Percentiles rank a stretch among this genome's conserved stretches.
phyloP scores from a whole-genome alignment of 2,329 filamentous ascomycete species.

The Ciborinia camelliae region DNA sequence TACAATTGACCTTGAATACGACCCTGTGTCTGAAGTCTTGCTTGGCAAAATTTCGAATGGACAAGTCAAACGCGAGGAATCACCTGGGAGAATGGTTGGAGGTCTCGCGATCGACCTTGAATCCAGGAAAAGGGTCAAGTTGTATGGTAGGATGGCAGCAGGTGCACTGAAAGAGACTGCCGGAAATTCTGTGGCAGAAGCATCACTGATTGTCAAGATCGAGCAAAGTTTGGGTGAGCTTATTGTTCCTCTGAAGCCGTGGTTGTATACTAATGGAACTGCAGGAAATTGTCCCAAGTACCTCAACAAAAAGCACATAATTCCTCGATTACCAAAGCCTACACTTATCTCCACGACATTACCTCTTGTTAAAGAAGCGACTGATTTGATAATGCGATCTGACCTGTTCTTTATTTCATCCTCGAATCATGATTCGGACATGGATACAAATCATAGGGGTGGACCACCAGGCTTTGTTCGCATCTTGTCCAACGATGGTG shows the following conservation, averaged over 20 bases:
- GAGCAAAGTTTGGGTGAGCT: constrained; percentile 59
- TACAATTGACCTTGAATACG: constrained; percentile 55
- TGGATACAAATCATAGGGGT: constrained; percentile 83
- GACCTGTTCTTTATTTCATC: constrained; percentile 80
- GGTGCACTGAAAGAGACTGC: constrained; percentile 48
- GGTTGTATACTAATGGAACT: constrained; percentile 2
- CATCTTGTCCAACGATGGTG: constrained; percentile 54
- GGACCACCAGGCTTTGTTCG: constrained; percentile 72
- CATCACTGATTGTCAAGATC: constrained; percentile 62
- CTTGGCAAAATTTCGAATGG: constrained; percentile 48
- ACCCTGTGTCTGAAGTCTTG: constrained; percentile 67
- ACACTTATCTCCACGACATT: constrained; percentile 46
- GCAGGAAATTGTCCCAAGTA: constrained; percentile 83
- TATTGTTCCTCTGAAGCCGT: background rate
- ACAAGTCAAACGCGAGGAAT: constrained; percentile 36
- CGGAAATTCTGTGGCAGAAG: constrained; percentile 25
- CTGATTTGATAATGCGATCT: constrained; percentile 55
- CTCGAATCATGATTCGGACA: constrained; percentile 56
- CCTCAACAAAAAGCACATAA: constrained; percentile 68
- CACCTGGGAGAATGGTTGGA: constrained; percentile 51
- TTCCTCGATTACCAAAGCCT: constrained; percentile 52
- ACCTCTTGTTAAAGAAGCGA: constrained; percentile 33
- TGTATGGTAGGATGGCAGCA: constrained; percentile 67
- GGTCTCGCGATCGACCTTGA: constrained; percentile 62
- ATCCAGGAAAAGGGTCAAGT: constrained; percentile 67